Evolutionary conservation across 768 basidiomycete genomes (phyloP), one percentile per base, ranked within the genome.

Genomic region (Mycena galopus): DNA sequence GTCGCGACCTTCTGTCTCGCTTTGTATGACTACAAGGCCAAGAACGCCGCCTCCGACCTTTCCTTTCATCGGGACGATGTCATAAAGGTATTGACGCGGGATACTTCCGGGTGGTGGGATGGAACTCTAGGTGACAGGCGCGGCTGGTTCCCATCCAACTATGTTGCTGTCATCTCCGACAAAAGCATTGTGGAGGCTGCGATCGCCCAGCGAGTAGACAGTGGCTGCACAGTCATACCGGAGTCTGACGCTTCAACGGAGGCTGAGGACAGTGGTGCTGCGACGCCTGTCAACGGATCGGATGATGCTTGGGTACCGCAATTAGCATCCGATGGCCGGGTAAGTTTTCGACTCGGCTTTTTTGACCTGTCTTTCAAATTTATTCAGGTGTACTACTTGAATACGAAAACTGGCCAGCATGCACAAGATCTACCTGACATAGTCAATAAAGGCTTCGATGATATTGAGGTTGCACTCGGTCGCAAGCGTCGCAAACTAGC

Each of bases 31-130:
- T 97, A 96, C 81, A 88, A 92, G 75, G 92, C 94, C n/a, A 86
- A 93, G 77, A 96, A 98, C 76, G 86, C n/a, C n/a, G n/a, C 90
- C 55, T 96, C 96, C 2, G 94, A 97, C 0, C 89, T 99, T 53
- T 94, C 94, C 19, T 99, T 99, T 81, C 86, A 81, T 72, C 90
- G 89, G 76, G 93, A 92, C 74, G 96, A 98, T 79, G 88, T 98
- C 76, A 98, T 99, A 75, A 95, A 98, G 81, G 96, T 99, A 70
- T 87, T 97, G 63, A 94, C 93, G 12, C 93, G 92, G 77, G 90
- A 98, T 65, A 94, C 95, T 44, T 94, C 94, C 6, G 97, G 97
- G 17, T 99, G 97, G 97, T 98, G 97, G 98, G 97, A 99, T 81
- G 97, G 97, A 6, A 85, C 98, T 70, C 87, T 98, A 25, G 90